phyloP scores from a whole-genome alignment of 1,139 yeast species.

The Saccharomyces hybrid region DNA sequence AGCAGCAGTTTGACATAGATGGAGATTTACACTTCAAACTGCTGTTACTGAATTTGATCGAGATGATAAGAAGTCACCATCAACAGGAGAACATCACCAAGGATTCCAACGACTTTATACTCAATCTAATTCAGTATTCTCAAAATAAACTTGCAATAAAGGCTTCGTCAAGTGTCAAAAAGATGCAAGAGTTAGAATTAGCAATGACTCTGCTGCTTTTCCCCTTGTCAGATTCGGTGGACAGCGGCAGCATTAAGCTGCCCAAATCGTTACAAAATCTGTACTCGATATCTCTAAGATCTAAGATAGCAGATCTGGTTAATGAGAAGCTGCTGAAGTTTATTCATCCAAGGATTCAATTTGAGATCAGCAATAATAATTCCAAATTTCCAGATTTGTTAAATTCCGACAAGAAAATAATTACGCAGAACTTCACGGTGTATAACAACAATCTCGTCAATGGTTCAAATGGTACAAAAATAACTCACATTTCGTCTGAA shows the following conservation, averaged over 20 bases:
- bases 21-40: slow-evolving; percentile 51
- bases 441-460: slow-evolving; percentile 5
- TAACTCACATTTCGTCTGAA: slow-evolving; percentile 1
- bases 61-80: slow-evolving; percentile 52
- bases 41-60: slow-evolving; percentile 51
- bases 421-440: background rate
- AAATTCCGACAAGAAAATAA: slow-evolving; percentile 2
- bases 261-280: slow-evolving; percentile 47
- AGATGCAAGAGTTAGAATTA: slow-evolving; percentile 55
- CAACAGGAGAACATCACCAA: slow-evolving; percentile 8
- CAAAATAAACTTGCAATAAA: slow-evolving; percentile 51
- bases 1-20: slow-evolving; percentile 5
- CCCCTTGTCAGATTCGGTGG: slow-evolving; percentile 34
- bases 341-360: slow-evolving; percentile 19
- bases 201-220: slow-evolving; percentile 62
- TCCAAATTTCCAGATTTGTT: slow-evolving; percentile 15
- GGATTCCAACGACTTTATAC: slow-evolving; percentile 40
- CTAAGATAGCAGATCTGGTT: slow-evolving; percentile 51
- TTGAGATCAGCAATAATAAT: slow-evolving; percentile 6
- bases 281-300: slow-evolving; percentile 47
- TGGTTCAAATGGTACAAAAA: slow-evolving; percentile 5
- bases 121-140: slow-evolving; percentile 51
- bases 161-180: slow-evolving; percentile 44
- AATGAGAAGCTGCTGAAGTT: slow-evolving; percentile 35
- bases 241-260: slow-evolving; percentile 32